Evolutionary conservation across 2,329 filamentous ascomycete species (phyloP).

Genomic region (Penicillium sclerotiorum): DNA sequence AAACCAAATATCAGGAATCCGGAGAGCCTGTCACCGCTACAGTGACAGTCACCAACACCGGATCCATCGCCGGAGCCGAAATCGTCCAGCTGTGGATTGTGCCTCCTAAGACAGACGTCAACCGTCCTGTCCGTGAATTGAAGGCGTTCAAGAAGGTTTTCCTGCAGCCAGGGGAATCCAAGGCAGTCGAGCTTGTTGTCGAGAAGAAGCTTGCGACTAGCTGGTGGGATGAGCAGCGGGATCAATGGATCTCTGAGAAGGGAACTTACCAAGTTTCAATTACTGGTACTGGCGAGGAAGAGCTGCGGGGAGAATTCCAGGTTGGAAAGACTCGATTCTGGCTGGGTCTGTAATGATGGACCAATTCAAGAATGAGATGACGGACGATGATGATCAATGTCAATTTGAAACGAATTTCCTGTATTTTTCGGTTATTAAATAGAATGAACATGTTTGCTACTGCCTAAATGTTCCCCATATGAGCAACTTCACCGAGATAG

Average conservation of each 20-base stretch:
- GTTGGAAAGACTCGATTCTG: constrained; percentile 68
- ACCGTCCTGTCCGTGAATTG: constrained; percentile 62
- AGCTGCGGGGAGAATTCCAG: constrained; percentile 57
- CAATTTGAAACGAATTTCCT: background rate
- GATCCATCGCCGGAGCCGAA: constrained; percentile 55
- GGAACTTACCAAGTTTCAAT: constrained; percentile 67
- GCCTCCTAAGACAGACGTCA: constrained; percentile 53
- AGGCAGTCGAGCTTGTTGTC: constrained; percentile 58
- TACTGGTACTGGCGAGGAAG: constrained; percentile 57
- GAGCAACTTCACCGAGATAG: too few species aligned
- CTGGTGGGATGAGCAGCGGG: constrained; percentile 70
- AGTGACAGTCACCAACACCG: constrained; percentile 56
- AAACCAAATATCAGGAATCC: constrained; percentile 42
- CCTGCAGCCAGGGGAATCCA: constrained; percentile 62
- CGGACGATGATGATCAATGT: background rate
- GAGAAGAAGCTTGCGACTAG: constrained; percentile 66
- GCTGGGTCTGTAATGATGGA: constrained; percentile 67
- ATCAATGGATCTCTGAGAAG: constrained; percentile 67
- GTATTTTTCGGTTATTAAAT: too few species aligned
- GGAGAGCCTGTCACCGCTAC: constrained; percentile 52
- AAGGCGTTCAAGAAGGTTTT: constrained; percentile 68
- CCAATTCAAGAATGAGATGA: too few species aligned
- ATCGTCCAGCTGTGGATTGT: constrained; percentile 60
- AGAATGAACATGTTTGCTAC: too few species aligned
- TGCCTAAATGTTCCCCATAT: too few species aligned